These are phyloP conservation scores for Malus fusca DNA, from an alignment of 306 rosid genomes.

Conservation along the genomic window DNA sequence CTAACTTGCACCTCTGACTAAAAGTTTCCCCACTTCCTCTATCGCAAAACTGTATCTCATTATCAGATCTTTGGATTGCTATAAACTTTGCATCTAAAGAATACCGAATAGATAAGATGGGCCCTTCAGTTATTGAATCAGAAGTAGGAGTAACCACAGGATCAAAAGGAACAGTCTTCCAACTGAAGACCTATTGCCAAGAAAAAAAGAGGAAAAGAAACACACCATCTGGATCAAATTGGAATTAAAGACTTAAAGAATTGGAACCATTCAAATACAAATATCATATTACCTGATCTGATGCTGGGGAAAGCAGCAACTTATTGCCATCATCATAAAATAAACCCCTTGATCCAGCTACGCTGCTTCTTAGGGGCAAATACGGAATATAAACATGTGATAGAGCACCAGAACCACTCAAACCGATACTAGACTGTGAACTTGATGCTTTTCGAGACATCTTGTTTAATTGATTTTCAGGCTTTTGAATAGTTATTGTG, in stretches of 20 bases:
- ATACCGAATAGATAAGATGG: constrained; percentile 70
- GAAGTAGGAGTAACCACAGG: constrained; percentile 51
- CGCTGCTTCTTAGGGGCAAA: constrained; percentile 63
- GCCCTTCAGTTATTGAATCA: constrained; percentile 78
- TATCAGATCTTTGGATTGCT: constrained; percentile 71
- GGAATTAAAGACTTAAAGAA: neutral
- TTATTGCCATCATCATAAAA: constrained; percentile 93
- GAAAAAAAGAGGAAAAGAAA: neutral
- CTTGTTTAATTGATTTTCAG: constrained; percentile 16
- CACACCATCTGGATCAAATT: neutral
- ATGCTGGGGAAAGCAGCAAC: constrained; percentile 62
- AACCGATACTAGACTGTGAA: constrained; percentile 59
- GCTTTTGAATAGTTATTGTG: constrained; percentile 1
- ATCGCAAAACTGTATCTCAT: constrained; percentile 67
- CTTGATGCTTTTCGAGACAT: constrained; percentile 85
- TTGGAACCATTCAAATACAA: neutral
- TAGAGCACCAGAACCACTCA: constrained; percentile 70
- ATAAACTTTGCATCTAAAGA: constrained; percentile 74
- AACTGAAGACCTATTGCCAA: constrained; percentile 60
- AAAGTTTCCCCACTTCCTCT: constrained; percentile 76
- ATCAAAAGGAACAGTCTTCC: constrained; percentile 77
- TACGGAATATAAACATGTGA: constrained; percentile 82
- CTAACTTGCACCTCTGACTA: constrained; percentile 69
- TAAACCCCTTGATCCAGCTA: constrained; percentile 65
- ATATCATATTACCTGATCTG: constrained; percentile 55